Conservation (phyloP, 352 stramenopile genomes). For the Pythium dissotocum region DNA sequence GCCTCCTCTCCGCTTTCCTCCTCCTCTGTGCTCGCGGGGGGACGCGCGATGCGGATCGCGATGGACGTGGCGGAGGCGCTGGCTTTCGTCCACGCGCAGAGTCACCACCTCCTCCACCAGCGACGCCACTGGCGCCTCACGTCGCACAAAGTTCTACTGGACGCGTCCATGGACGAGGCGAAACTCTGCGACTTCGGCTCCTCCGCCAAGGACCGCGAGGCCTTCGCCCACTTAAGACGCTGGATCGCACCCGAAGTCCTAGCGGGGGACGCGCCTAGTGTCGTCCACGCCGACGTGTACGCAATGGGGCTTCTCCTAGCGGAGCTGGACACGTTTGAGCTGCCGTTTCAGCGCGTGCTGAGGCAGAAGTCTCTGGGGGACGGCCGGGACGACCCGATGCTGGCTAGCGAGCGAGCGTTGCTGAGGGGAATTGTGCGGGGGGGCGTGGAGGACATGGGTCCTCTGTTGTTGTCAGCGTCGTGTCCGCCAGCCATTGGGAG, state of each 20-base stretch:
- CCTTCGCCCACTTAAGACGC: constrained; percentile 32
- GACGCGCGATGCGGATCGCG: constrained; percentile 32
- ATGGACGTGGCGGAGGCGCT: constrained; percentile 42
- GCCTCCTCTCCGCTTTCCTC: not conserved
- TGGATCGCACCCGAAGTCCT: constrained; percentile 55
- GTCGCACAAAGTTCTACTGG: constrained; percentile 48
- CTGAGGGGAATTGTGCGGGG: constrained; percentile 23
- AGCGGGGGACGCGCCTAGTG: constrained; percentile 20
- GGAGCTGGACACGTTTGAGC: constrained; percentile 51
- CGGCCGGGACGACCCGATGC: constrained; percentile 34
- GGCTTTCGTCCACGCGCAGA: constrained; percentile 44
- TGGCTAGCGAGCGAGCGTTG: constrained; percentile 35
- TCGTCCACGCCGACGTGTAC: constrained; percentile 43
- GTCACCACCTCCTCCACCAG: constrained; percentile 34
- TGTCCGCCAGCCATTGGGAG: constrained; percentile 30
- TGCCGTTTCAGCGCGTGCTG: constrained; percentile 37
- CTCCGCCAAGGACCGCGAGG: constrained; percentile 37
- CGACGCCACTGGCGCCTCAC: constrained; percentile 39
- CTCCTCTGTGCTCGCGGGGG: not conserved
- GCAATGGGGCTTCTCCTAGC: constrained; percentile 46
- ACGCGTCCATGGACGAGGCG: constrained; percentile 26
- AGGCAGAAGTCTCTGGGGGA: constrained; percentile 27
- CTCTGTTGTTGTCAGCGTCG: constrained; percentile 9
- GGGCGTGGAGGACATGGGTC: constrained; percentile 11
- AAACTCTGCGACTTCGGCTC: constrained; percentile 55